Percentiles rank a stretch among this genome's conserved stretches.
These are phyloP conservation scores for Trichosporon ovoides DNA, from an alignment of 1,284 basidiomycete genomes.

Conservation along the genomic window DNA sequence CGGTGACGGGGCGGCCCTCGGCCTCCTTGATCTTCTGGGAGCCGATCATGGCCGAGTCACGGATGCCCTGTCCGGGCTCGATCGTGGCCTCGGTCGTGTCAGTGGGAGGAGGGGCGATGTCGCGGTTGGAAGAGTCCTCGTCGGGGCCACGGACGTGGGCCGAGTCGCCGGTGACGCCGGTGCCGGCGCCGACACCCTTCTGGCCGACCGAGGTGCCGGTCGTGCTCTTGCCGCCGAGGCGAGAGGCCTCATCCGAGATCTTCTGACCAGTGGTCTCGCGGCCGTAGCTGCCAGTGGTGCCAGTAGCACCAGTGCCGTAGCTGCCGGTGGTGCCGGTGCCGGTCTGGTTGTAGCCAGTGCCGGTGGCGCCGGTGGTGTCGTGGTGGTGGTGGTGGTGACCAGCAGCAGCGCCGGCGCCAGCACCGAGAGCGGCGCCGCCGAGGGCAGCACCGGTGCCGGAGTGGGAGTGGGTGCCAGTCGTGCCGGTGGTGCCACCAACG, in stretches of 20 bases:
- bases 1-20: constrained; percentile 1
- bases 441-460: background rate
- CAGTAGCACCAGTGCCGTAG: too few species aligned
- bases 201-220: background rate
- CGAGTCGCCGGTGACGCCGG: background rate
- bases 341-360: background rate
- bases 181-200: background rate
- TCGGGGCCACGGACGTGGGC: background rate
- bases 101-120: constrained; percentile 2
- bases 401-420: background rate
- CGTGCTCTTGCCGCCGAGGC: background rate
- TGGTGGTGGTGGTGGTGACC: background rate
- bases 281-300: background rate
- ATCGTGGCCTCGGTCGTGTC: background rate
- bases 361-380: background rate
- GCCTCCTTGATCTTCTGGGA: constrained; percentile 4
- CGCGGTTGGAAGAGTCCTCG: constrained; percentile 1
- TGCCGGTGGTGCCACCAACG: background rate
- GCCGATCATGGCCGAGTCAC: constrained; percentile 3
- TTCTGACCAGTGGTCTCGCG: background rate
- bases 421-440: too few species aligned
- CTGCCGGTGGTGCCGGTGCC: background rate
- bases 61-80: background rate
- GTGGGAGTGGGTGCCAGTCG: background rate
- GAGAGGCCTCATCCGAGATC: background rate